Evolutionary conservation across 768 basidiomycete species (phyloP), one percentile per base, ranked within the genome.

Genomic region (Trametes punicea): DNA sequence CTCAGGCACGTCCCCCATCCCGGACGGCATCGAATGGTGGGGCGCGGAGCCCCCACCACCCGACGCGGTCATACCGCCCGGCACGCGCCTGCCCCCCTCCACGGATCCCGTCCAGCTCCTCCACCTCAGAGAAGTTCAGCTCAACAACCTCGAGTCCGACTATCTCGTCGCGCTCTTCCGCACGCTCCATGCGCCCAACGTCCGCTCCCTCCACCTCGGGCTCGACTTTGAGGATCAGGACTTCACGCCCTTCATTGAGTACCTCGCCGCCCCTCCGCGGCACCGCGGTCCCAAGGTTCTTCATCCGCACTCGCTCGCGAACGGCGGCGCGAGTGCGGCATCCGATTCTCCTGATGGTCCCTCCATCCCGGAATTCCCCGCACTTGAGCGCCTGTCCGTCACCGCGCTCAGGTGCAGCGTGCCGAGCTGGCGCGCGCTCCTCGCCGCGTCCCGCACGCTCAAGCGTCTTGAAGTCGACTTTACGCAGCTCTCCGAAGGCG

Each of bases 141-240:
- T 86, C 18, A 78, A 76, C 6, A 81, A 84, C 67, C 69, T 84
- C 55, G 82, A 84, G 65, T 75, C 78, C 2, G 78, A 78, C 56
- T 80, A 82, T 62, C 72, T 83, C 39, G 73, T 75, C 57, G 67
- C 65, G 15, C 65, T 83, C 46, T 67, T 84, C 62, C 71, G 73
- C 33, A 74, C 74, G 27, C 69, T 86, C 16, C 61, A 70, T 49
- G 69, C 81, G 40, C 83, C 83, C 11, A 69, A 63, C 33, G 64
- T 83, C 30, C 66, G 68, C 46, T 69, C 64, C 31, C 76, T 85
- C 21, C 70, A 73, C 33, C 72, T 84, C 60, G 77, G 80, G 62
- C 71, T 83, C 18, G 77, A 79, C 44, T 50, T 46, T 15, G 50
- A 55, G 16, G 61, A 58, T n/a, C 78, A 81, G 64, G 79, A 82